phyloP scores from a whole-genome alignment of 1,284 basidiomycete species.

The Chalciporus sp. region DNA sequence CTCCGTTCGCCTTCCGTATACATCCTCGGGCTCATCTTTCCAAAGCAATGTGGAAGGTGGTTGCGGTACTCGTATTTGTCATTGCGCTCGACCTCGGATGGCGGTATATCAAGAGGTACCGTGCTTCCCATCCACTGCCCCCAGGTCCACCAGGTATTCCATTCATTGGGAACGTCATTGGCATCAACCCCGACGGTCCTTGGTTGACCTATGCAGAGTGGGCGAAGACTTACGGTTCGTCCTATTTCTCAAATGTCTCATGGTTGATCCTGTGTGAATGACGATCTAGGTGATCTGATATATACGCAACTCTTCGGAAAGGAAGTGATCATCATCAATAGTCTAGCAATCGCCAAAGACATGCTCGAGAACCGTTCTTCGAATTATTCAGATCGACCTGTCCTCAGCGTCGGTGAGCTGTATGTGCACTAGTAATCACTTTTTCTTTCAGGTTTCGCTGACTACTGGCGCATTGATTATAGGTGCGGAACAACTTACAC shows the following conservation, averaged over 20 bases:
- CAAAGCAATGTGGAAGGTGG: not conserved
- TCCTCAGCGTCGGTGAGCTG: conserved; percentile 16
- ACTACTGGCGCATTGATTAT: conserved; percentile 4
- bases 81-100: conserved; percentile 11
- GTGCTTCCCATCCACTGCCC: conserved; percentile 17
- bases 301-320: conserved; percentile 28
- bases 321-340: conserved; percentile 45
- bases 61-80: conserved; percentile 4
- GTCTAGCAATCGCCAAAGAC: conserved; percentile 37
- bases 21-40: not conserved
- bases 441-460: too few relatives aligned
- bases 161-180: not conserved
- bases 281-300: conserved; percentile 32
- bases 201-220: conserved; percentile 28
- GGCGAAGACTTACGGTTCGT: conserved; percentile 23
- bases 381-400: conserved; percentile 31
- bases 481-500: conserved; percentile 45
- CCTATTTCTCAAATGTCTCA: not conserved
- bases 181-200: conserved; percentile 9
- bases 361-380: conserved; percentile 43
- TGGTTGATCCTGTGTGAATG: not conserved
- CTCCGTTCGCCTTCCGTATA: too few relatives aligned
- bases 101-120: conserved; percentile 4
- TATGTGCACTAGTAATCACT: conserved; percentile 2
- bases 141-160: conserved; percentile 27